Evolutionary conservation across 2,329 filamentous ascomycete species (phyloP).

Genomic region (Stylonectria norvegica): DNA sequence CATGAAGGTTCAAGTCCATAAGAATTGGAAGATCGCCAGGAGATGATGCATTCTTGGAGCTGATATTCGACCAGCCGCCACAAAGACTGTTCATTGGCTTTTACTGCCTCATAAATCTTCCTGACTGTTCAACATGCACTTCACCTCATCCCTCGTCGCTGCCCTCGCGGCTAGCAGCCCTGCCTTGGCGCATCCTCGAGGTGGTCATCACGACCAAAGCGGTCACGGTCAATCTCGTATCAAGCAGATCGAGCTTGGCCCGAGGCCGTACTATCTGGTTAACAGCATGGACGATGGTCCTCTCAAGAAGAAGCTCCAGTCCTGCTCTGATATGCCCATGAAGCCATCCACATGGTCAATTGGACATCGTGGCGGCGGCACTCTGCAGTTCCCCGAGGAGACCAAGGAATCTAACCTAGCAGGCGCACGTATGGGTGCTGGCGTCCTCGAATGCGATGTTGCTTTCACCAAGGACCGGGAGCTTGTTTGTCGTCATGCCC

Average conservation of each 20-base stretch:
- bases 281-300: slow-evolving; percentile 58
- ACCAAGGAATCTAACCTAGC: slow-evolving; percentile 57
- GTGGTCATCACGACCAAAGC: slow-evolving; percentile 7
- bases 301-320: slow-evolving; percentile 57
- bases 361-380: slow-evolving; percentile 59
- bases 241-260: slow-evolving; percentile 55
- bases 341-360: slow-evolving; percentile 55
- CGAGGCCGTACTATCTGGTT: slow-evolving; percentile 62
- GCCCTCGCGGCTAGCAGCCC: slow-evolving; percentile 30
- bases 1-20: slow-evolving; percentile 12
- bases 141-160: slow-evolving; percentile 28
- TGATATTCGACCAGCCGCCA: too few relatives aligned
- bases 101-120: slow-evolving; percentile 1
- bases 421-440: slow-evolving; percentile 64
- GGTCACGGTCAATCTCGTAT: slow-evolving; percentile 27
- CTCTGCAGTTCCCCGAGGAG: slow-evolving; percentile 63
- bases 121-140: slow-evolving; percentile 28
- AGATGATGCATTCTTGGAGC: background rate
- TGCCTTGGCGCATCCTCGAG: slow-evolving; percentile 26
- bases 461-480: slow-evolving; percentile 62
- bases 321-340: slow-evolving; percentile 54
- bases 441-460: slow-evolving; percentile 65
- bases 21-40: slow-evolving; percentile 13
- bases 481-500: slow-evolving; percentile 65
- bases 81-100: background rate